Percentiles rank a stretch among this genome's conserved stretches.
Evolutionary conservation across 2,329 filamentous ascomycete species (phyloP).

Genomic region (Zymoseptoria pseudotritici): DNA sequence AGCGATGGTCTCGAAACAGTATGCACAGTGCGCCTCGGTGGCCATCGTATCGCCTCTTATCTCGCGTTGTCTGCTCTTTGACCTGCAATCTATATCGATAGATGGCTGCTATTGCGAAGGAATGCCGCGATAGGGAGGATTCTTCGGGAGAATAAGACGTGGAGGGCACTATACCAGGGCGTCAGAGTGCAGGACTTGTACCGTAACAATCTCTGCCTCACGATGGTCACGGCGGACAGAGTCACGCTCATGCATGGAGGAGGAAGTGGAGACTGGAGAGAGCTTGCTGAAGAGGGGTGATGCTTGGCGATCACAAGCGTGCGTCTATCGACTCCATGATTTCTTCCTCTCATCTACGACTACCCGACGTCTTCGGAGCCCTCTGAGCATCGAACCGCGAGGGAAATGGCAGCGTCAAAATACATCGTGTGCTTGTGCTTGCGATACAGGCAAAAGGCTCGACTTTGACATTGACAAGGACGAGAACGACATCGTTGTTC

Average conservation of each 20-base stretch:
- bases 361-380: no score
- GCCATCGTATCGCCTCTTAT: slow-evolving; percentile 56
- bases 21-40: slow-evolving; percentile 75
- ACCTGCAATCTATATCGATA: not conserved
- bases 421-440: no score
- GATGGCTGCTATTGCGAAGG: not conserved
- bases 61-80: not conserved
- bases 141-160: not conserved
- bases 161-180: not conserved
- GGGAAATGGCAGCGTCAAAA: no score
- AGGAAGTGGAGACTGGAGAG: not conserved
- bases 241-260: not conserved
- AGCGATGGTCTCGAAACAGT: slow-evolving; percentile 81
- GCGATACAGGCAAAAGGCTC: no score
- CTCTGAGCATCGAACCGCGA: no score
- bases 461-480: no score
- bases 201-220: not conserved
- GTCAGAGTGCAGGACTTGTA: not conserved
- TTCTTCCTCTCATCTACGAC: not conserved
- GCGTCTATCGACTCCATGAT: not conserved
- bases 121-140: not conserved
- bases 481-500: no score
- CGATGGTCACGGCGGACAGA: not conserved
- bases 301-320: not conserved
- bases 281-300: not conserved